phyloP scores from a whole-genome alignment of 169 alveolate species.

The Eimeria falciformis region DNA sequence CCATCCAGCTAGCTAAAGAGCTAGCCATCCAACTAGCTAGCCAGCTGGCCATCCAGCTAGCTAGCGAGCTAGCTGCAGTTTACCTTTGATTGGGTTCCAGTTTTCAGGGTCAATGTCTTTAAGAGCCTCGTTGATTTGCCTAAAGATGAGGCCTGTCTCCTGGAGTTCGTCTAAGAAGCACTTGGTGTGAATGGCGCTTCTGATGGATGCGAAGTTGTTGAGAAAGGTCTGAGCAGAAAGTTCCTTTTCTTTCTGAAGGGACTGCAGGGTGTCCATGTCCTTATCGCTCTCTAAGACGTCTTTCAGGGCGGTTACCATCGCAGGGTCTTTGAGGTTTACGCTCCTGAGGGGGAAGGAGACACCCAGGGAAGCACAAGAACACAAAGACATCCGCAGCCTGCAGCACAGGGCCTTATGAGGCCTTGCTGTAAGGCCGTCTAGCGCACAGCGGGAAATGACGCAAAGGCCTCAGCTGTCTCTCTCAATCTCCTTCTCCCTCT shows the following conservation, averaged over 20 bases:
- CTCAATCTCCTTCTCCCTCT: no score
- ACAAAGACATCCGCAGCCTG: background rate
- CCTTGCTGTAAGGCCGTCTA: no score
- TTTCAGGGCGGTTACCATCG: background rate
- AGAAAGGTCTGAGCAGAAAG: background rate
- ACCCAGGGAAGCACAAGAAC: background rate
- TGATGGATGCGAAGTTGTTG: background rate
- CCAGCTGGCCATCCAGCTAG: no score
- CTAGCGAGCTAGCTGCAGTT: no score
- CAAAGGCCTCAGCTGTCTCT: no score
- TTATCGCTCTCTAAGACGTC: background rate
- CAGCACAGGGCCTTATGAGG: no score
- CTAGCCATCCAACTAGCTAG: no score
- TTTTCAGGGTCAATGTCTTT: background rate
- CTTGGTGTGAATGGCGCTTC: background rate
- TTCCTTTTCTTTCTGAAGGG: background rate
- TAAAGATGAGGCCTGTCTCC: slow-evolving; percentile 11
- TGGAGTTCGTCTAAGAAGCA: background rate
- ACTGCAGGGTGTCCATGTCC: background rate
- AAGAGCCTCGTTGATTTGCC: background rate
- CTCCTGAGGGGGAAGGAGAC: slow-evolving; percentile 1
- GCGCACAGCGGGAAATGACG: no score
- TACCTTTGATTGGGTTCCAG: background rate
- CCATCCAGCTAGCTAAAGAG: no score
- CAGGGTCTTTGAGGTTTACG: background rate